A percentile compares a stretch with the other conserved stretches of the same genome.
phyloP scores from a whole-genome alignment of 2,329 filamentous ascomycete genomes.

The Gnomoniopsis smithogilvyi region DNA sequence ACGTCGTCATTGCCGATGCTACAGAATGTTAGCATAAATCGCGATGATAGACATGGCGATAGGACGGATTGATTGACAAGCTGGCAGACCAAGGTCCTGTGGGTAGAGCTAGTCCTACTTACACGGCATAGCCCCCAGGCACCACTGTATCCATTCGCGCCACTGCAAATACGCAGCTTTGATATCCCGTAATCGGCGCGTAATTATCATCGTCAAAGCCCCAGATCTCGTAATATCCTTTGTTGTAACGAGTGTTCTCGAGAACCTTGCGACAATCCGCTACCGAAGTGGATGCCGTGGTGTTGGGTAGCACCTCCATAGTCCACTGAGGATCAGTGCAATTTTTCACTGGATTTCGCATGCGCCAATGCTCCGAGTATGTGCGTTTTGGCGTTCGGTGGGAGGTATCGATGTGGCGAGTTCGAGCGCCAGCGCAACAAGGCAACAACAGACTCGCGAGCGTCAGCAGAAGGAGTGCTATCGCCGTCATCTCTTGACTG shows the following conservation, averaged over 20 bases:
- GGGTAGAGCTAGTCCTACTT: not conserved
- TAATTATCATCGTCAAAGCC: slow-evolving; percentile 1
- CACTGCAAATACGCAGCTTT: slow-evolving; percentile 11
- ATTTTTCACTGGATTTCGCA: slow-evolving; percentile 7
- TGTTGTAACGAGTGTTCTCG: slow-evolving; percentile 4
- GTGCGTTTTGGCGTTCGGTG: not conserved
- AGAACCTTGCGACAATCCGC: slow-evolving; percentile 2
- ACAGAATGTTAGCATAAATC: not conserved
- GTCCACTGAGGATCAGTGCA: not conserved
- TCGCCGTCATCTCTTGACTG: not conserved
- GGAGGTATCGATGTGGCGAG: not conserved
- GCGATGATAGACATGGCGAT: not conserved
- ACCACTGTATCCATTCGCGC: not conserved
- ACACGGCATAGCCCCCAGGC: slow-evolving; percentile 8
- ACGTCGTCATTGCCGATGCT: slow-evolving; percentile 13
- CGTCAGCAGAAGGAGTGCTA: not conserved
- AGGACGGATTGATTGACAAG: not conserved
- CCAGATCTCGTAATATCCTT: slow-evolving; percentile 15
- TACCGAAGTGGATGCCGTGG: not conserved
- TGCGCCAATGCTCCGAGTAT: slow-evolving; percentile 5
- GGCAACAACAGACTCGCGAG: not conserved
- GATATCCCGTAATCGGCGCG: slow-evolving; percentile 4
- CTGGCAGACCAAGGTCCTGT: too few relatives aligned
- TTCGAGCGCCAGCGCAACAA: not conserved
- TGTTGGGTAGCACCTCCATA: not conserved